These are phyloP conservation scores for Diaporthe sp. DNA, from an alignment of 2,329 filamentous ascomycete species.

Conservation along the genomic window DNA sequence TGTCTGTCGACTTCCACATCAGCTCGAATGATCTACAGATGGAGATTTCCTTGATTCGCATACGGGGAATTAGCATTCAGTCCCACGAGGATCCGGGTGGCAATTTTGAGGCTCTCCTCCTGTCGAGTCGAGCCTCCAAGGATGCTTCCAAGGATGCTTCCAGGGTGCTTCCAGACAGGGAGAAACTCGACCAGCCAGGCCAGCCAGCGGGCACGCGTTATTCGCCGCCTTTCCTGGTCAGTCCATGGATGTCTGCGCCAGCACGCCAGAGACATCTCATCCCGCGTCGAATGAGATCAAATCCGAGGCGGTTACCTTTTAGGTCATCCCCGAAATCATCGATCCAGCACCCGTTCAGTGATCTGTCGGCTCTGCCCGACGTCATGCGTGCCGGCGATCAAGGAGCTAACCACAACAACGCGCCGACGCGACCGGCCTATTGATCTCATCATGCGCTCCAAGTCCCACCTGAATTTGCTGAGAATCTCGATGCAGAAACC, in stretches of 20 bases:
- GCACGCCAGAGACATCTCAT: constrained; percentile 20
- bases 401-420: constrained; percentile 27
- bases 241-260: constrained; percentile 13
- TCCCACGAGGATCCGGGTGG: constrained; percentile 22
- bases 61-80: not conserved
- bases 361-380: constrained; percentile 37
- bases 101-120: constrained; percentile 25
- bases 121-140: not conserved
- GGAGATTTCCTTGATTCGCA: constrained; percentile 10
- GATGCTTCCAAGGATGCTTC: constrained; percentile 12
- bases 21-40: not conserved
- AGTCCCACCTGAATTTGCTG: constrained; percentile 18
- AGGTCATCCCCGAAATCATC: constrained; percentile 18
- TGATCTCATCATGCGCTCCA: constrained; percentile 22
- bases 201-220: not conserved
- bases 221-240: not conserved
- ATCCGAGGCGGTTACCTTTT: constrained; percentile 2
- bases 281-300: constrained; percentile 1
- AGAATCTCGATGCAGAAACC: constrained; percentile 29
- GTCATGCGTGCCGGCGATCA: constrained; percentile 40
- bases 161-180: constrained; percentile 18
- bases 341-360: constrained; percentile 36
- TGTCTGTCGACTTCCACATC: not conserved
- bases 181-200: too few species aligned
- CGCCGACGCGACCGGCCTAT: constrained; percentile 39